Base-by-base conservation (phyloP, 2,329 filamentous ascomycete genomes). In the Neonectria punicea region DNA sequence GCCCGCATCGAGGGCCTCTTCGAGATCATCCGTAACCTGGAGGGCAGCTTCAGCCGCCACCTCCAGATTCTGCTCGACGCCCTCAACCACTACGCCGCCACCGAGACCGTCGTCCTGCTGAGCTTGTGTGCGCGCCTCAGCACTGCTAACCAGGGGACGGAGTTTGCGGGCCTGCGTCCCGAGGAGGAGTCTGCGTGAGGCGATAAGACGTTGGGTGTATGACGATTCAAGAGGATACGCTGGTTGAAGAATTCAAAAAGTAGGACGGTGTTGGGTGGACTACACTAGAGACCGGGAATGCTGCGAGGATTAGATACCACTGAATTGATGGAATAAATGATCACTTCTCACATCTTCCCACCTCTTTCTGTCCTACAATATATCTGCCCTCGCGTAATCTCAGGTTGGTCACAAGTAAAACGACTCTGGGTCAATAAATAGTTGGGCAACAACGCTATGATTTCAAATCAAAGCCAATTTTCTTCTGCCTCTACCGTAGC, bases 51-150 rank as follows among this genome's bases (percentile, higher is more conserved):
- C 77, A 92, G 92, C 62, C 85, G 94, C 51, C 95, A 98, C 80
- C 81, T 99, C 73, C 94, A 97, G 82, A 97, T 98, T 70, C 80
- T 99, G 73, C 89, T 98, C 41, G 96, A 98, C 77, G 95, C 93
- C 66, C 85, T 99, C 67, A 98, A 99, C 74, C 97, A 98, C 79
- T 97, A 98, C 73, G 96, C 96, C 3, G 96, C 96, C 0, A 98
- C 96, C 0, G 96, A 99, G 83, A 98, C 96, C 43, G 95, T 98
- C 3, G 96, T 97, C 18, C 85, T 99, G 69, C 82, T 98, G 67
- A 95, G 94, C 70, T 83, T 99, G 16, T 97, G 93, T 76, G 93
- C 93, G 13, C 82, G 93, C 66, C 77, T 97, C 74, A 94, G 92
- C 74, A 93, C 92, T 64, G 93, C 92, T 13, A 93, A 92, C 66